Conservation (phyloP, 495 filamentous ascomycete species). For the Podospora comata region DNA sequence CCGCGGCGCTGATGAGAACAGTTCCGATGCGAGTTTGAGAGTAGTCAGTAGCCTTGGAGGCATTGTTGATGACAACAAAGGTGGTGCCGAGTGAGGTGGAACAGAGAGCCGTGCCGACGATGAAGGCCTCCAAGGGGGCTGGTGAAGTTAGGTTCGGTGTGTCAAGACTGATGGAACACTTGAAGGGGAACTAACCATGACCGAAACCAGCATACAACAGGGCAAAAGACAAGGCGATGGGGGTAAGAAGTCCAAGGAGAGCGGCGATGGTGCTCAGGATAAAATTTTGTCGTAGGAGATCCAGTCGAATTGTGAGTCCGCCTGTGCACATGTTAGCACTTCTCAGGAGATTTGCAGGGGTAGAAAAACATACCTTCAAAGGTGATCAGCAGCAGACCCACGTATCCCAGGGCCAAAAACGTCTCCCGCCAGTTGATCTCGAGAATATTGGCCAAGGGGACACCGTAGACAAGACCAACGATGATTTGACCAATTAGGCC, state of each 20-base stretch:
- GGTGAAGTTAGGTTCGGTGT: conserved; percentile 17
- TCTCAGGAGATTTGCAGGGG: neutral
- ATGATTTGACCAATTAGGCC: conserved; percentile 73
- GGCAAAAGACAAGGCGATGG: conserved; percentile 67
- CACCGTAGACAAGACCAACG: conserved; percentile 67
- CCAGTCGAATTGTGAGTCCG: conserved; percentile 63
- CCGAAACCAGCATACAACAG: conserved; percentile 39
- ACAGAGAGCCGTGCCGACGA: conserved; percentile 72
- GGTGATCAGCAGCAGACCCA: conserved; percentile 71
- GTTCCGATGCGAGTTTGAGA: conserved; percentile 62
- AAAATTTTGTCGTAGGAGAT: conserved; percentile 57
- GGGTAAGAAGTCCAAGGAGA: conserved; percentile 58
- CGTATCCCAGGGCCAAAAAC: conserved; percentile 68
- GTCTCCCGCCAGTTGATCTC: conserved; percentile 53
- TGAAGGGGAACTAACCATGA: conserved; percentile 15
- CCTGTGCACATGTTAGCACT: conserved; percentile 21
- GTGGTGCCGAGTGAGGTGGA: conserved; percentile 77
- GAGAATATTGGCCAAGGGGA: conserved; percentile 49
- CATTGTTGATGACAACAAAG: conserved; percentile 64
- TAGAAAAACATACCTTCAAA: conserved; percentile 49
- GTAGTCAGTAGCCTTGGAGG: conserved; percentile 43
- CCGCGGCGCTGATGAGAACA: conserved; percentile 67
- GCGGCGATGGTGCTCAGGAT: conserved; percentile 59
- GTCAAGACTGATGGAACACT: neutral
- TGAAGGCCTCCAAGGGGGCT: conserved; percentile 61